Conservation (phyloP, 768 basidiomycete species). For the Russula olivacea region DNA sequence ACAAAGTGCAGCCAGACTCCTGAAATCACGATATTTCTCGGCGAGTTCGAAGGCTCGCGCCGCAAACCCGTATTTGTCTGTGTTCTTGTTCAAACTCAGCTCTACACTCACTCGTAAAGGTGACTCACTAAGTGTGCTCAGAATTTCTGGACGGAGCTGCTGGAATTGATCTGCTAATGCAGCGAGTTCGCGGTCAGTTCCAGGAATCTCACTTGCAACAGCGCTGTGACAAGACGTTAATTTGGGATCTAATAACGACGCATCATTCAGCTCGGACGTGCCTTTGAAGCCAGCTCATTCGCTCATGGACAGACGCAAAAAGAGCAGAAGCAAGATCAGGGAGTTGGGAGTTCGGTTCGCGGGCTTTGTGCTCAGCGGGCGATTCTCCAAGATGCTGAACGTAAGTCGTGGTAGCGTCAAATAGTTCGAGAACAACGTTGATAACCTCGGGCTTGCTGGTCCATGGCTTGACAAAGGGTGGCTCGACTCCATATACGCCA, state of each 20-base stretch:
- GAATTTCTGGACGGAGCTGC: slow-evolving; percentile 65
- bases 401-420: slow-evolving; percentile 53
- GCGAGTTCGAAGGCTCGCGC: slow-evolving; percentile 75
- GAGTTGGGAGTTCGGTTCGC: slow-evolving; percentile 48
- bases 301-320: slow-evolving; percentile 63
- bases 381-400: slow-evolving; percentile 38
- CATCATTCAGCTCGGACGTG: slow-evolving; percentile 24
- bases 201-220: slow-evolving; percentile 42
- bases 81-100: neutral
- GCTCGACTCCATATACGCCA: slow-evolving; percentile 70
- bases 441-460: slow-evolving; percentile 66
- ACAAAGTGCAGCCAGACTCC: slow-evolving; percentile 78
- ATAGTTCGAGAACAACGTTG: slow-evolving; percentile 64
- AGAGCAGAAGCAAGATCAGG: slow-evolving; percentile 58
- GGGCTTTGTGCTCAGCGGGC: slow-evolving; percentile 27
- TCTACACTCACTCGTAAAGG: neutral
- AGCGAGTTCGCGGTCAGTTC: slow-evolving; percentile 49
- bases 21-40: slow-evolving; percentile 82
- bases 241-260: neutral
- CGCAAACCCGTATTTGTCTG: slow-evolving; percentile 63
- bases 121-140: slow-evolving; percentile 72
- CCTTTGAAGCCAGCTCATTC: slow-evolving; percentile 65
- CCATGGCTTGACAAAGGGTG: slow-evolving; percentile 74
- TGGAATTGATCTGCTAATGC: slow-evolving; percentile 63
- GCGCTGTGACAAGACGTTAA: slow-evolving; percentile 33